Conservation (phyloP, 129 eudicot genomes). For the carrot (Daucus carota) region DH1_v3.0 NC_030388.2:4029501-4030000, state of each 20-base stretch:
- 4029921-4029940: constrained; percentile 82
- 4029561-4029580: background rate
- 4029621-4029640: too few species aligned
- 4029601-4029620: background rate
- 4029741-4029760: constrained; percentile 80
- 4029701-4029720: constrained; percentile 71
- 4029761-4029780: constrained; percentile 58
- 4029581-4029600: background rate
- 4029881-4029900: background rate
- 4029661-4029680: constrained; percentile 80
- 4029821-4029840: too few species aligned
- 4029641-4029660: background rate
- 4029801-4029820: constrained; percentile 8
- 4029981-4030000: background rate
- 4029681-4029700: constrained; percentile 66
- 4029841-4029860: background rate
- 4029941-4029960: constrained; percentile 6
- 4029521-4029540: background rate
- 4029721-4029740: constrained; percentile 67
- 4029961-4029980: background rate
- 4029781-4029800: constrained; percentile 82
- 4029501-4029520: background rate
- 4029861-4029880: background rate
- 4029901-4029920: constrained; percentile 62
- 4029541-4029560: background rate